These are phyloP conservation scores for Termitomyces eurrhizus DNA, from an alignment of 768 basidiomycete species.

Conservation along the genomic window DNA sequence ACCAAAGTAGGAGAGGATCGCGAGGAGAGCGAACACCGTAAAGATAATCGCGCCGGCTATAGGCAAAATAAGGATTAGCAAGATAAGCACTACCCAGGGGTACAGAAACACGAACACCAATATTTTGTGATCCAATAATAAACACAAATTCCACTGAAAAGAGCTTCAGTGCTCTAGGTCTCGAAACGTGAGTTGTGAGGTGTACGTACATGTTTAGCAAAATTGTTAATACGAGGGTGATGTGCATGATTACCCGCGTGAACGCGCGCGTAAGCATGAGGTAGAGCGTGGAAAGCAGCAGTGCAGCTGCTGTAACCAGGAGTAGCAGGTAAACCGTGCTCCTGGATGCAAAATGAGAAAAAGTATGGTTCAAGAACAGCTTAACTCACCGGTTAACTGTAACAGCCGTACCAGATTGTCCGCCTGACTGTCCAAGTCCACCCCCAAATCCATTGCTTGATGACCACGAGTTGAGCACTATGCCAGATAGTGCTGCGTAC, in stretches of 20 bases:
- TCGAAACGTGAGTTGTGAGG: conserved; percentile 15
- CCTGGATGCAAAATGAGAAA: conserved; percentile 29
- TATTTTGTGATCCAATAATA: conserved; percentile 75
- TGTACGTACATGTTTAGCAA: conserved; percentile 59
- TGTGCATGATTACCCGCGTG: conserved; percentile 74
- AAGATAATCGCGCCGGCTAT: conserved; percentile 82
- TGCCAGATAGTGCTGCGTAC: conserved; percentile 63
- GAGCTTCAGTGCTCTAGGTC: not conserved
- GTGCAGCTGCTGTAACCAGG: conserved; percentile 63
- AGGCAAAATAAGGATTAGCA: not conserved
- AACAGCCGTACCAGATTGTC: conserved; percentile 49
- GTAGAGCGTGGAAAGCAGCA: conserved; percentile 63
- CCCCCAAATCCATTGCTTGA: conserved; percentile 66
- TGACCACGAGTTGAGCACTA: conserved; percentile 61
- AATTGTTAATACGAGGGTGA: conserved; percentile 63
- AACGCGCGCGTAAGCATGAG: conserved; percentile 69
- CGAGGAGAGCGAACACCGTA: conserved; percentile 74
- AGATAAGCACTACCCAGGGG: conserved; percentile 1
- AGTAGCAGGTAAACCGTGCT: conserved; percentile 76
- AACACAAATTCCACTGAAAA: conserved; percentile 59
- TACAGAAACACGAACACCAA: conserved; percentile 46
- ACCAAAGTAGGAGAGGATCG: conserved; percentile 71
- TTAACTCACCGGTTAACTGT: conserved; percentile 61
- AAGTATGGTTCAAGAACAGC: not conserved
- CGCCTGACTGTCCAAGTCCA: conserved; percentile 61